Conservation (phyloP, 1,284 basidiomycete genomes). For the Sanghuangporus baumii region DNA sequence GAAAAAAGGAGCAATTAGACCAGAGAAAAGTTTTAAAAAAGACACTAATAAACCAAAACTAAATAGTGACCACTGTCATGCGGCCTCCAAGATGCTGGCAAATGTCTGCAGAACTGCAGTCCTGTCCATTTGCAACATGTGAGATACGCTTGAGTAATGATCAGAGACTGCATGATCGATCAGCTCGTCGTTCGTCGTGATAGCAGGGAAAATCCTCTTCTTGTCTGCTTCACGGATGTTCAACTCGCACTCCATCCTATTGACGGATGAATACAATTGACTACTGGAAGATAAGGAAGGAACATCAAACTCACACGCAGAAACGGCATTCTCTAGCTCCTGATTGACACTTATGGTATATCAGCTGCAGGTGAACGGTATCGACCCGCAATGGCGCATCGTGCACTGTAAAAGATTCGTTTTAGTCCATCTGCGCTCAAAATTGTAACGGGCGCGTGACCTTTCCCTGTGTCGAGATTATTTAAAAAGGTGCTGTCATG, state of each 20-base stretch:
- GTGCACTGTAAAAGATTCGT: neutral
- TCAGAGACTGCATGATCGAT: neutral
- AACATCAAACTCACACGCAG: slow-evolving; percentile 1
- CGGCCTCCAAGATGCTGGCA: neutral
- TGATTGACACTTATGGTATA: neutral
- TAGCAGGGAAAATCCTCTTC: neutral
- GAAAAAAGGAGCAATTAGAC: neutral
- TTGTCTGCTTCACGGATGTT: neutral
- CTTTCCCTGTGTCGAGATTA: neutral
- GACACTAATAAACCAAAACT: neutral
- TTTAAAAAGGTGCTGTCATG: neutral
- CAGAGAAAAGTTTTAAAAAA: neutral
- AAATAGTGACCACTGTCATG: neutral
- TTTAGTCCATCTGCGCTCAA: neutral
- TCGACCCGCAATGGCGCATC: neutral
- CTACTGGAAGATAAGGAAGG: neutral
- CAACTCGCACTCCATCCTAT: neutral
- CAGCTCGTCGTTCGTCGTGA: neutral
- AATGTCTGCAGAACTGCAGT: neutral
- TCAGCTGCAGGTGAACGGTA: neutral
- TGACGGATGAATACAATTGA: neutral
- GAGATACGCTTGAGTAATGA: neutral
- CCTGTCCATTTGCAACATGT: neutral
- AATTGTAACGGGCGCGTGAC: no score
- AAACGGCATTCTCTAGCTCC: slow-evolving; percentile 3